Evolutionary conservation across 192 early-diverging fungal species (phyloP).

Genomic region (Irineochytrium annulatum): DNA sequence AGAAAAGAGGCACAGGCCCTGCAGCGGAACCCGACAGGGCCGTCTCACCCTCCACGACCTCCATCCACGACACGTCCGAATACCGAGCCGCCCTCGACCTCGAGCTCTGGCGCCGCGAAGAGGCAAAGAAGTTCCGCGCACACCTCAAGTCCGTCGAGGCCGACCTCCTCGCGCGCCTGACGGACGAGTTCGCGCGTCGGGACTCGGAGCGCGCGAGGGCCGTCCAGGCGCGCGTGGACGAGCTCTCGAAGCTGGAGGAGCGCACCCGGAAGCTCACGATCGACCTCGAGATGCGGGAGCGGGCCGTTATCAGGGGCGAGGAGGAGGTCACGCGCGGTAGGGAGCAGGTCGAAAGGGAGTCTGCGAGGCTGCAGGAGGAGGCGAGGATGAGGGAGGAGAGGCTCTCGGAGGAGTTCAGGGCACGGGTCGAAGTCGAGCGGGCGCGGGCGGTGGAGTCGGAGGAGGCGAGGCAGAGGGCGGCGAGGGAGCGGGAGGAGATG

Average conservation of each 20-base stretch:
- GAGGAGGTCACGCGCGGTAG: conserved; percentile 4
- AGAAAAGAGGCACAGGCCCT: not conserved
- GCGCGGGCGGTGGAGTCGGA: conserved; percentile 24
- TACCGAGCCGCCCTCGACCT: conserved; percentile 48
- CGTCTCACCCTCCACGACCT: no score
- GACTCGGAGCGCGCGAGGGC: conserved; percentile 28
- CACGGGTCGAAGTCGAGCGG: conserved; percentile 30
- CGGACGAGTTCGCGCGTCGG: conserved; percentile 31
- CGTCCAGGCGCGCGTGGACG: conserved; percentile 19
- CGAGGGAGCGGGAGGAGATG: conserved; percentile 20
- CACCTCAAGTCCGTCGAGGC: conserved; percentile 31
- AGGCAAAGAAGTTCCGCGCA: conserved; percentile 36
- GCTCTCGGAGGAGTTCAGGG: conserved; percentile 34
- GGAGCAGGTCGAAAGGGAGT: conserved; percentile 20
- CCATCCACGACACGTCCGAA: conserved; percentile 37
- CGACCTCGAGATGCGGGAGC: conserved; percentile 30
- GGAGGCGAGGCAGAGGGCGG: conserved; percentile 17
- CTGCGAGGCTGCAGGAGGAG: conserved; percentile 8
- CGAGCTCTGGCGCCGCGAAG: conserved; percentile 43
- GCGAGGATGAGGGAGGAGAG: conserved; percentile 26
- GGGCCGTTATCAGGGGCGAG: conserved; percentile 13
- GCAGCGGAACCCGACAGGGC: not conserved
- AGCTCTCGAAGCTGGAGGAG: conserved; percentile 25
- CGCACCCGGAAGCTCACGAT: conserved; percentile 16
- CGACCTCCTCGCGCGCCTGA: conserved; percentile 26